phyloP scores from a whole-genome alignment of 495 filamentous ascomycete species.

The Achaetomiella virescens region DNA sequence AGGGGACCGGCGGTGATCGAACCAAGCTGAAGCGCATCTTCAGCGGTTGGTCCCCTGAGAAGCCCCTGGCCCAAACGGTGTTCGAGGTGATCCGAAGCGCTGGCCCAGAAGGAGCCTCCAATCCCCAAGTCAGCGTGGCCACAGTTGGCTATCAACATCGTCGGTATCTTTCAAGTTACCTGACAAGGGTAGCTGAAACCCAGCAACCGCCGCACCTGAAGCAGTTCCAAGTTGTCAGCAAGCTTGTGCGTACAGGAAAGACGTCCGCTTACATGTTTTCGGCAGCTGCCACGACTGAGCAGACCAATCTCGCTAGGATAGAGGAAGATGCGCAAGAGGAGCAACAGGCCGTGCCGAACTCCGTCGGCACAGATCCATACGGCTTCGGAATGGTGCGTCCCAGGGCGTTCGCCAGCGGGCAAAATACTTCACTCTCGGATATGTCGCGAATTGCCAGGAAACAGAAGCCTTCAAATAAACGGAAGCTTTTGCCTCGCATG shows the following conservation, averaged over 20 bases:
- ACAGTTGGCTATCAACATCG: conserved; percentile 40
- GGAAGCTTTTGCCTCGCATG: conserved; percentile 23
- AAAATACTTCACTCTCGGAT: conserved; percentile 20
- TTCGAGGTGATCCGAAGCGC: conserved; percentile 41
- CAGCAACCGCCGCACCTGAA: conserved; percentile 41
- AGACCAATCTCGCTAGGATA: background rate
- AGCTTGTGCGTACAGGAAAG: conserved; percentile 37
- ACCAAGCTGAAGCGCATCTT: conserved; percentile 26
- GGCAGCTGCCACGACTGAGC: conserved; percentile 10
- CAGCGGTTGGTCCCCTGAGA: conserved; percentile 38
- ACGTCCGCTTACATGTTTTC: conserved; percentile 43
- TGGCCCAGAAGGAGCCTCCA: conserved; percentile 37
- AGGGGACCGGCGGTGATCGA: conserved; percentile 10
- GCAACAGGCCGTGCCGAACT: background rate
- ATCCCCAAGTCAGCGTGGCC: conserved; percentile 35
- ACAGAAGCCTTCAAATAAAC: conserved; percentile 11
- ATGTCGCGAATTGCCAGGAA: conserved; percentile 19
- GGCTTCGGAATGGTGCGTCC: conserved; percentile 25
- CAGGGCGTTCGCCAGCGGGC: conserved; percentile 13
- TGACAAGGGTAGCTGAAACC: conserved; percentile 34
- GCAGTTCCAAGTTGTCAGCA: conserved; percentile 37
- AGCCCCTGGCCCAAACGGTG: conserved; percentile 37
- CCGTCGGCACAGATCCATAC: conserved; percentile 9
- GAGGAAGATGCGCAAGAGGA: background rate
- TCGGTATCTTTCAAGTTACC: conserved; percentile 39